phyloP scores from a whole-genome alignment of 345 rosid genomes.

The Balakata baccata region DNA sequence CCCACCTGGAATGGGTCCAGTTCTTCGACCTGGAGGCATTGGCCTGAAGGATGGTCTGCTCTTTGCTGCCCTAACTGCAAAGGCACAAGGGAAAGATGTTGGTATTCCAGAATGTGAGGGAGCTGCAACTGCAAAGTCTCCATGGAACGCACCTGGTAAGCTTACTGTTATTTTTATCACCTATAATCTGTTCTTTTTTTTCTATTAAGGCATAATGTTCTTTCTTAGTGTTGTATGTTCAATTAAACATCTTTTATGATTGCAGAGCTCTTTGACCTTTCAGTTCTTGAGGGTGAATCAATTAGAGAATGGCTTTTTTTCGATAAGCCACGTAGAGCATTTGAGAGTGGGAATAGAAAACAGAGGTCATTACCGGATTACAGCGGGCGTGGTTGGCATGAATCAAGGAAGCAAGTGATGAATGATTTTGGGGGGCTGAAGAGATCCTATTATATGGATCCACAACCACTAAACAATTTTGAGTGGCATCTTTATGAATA shows the following conservation, averaged over 20 bases:
- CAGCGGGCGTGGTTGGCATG: slow-evolving; percentile 98
- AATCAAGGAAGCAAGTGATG: slow-evolving; percentile 97
- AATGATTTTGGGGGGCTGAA: slow-evolving; percentile 83
- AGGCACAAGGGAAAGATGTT: slow-evolving; percentile 77
- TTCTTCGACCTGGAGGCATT: slow-evolving; percentile 87
- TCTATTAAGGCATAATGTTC: not conserved
- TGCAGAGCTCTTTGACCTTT: slow-evolving; percentile 94
- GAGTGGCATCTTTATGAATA: slow-evolving; percentile 98
- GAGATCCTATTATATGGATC: slow-evolving; percentile 99
- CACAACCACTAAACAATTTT: slow-evolving; percentile 81
- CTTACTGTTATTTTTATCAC: slow-evolving; percentile 11
- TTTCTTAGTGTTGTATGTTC: slow-evolving; percentile 17
- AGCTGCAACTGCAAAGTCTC: slow-evolving; percentile 97
- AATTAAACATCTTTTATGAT: slow-evolving; percentile 18
- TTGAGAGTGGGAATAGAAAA: slow-evolving; percentile 96
- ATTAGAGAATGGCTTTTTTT: slow-evolving; percentile 98
- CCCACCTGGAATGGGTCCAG: slow-evolving; percentile 87
- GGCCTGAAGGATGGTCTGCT: slow-evolving; percentile 85
- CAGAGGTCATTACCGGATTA: slow-evolving; percentile 96
- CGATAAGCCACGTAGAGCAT: slow-evolving; percentile 95
- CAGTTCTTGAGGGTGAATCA: slow-evolving; percentile 77
- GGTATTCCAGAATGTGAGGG: slow-evolving; percentile 99
- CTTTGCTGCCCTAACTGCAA: slow-evolving; percentile 81
- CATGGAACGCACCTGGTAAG: slow-evolving; percentile 99
- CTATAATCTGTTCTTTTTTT: not conserved